These are phyloP conservation scores for Tremella mesenterica DNA, from an alignment of 768 basidiomycete species.

Conservation along the genomic window DNA sequence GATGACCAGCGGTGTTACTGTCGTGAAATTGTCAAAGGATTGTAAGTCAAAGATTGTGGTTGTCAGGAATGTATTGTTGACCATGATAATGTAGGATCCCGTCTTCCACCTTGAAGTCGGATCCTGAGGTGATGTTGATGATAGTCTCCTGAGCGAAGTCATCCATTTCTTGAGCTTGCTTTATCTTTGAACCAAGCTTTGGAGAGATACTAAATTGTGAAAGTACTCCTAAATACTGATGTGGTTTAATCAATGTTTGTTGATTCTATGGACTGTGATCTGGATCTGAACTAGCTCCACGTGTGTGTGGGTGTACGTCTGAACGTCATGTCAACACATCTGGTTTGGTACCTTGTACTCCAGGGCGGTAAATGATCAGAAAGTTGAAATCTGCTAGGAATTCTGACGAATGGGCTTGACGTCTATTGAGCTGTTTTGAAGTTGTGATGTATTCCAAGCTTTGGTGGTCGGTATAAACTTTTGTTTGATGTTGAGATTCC, in stretches of 20 bases:
- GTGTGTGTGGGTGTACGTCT: constrained; percentile 2
- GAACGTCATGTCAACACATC: constrained; percentile 13
- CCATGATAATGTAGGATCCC: not conserved
- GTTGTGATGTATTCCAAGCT: constrained; percentile 9
- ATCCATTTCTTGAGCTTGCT: not conserved
- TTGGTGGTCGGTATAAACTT: constrained; percentile 10
- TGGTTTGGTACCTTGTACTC: constrained; percentile 1
- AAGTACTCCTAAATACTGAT: not conserved
- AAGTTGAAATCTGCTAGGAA: constrained; percentile 9
- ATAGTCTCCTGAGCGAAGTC: not conserved
- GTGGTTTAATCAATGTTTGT: not conserved
- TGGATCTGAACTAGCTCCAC: not conserved
- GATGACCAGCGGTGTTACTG: constrained; percentile 45
- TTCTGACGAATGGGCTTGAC: constrained; percentile 49
- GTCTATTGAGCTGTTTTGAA: constrained; percentile 44
- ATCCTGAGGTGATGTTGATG: not conserved
- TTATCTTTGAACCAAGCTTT: not conserved
- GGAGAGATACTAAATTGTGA: not conserved
- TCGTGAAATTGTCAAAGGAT: not conserved
- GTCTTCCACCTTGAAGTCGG: not conserved
- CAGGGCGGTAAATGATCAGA: constrained; percentile 16
- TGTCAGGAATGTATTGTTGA: not conserved
- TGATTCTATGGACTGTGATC: not conserved
- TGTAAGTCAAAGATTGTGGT: not conserved
- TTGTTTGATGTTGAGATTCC: not conserved